These are phyloP conservation scores for Pseudotsuga menziesii DNA, from an alignment of 75 land plant species.

Conservation along the genomic window DNA sequence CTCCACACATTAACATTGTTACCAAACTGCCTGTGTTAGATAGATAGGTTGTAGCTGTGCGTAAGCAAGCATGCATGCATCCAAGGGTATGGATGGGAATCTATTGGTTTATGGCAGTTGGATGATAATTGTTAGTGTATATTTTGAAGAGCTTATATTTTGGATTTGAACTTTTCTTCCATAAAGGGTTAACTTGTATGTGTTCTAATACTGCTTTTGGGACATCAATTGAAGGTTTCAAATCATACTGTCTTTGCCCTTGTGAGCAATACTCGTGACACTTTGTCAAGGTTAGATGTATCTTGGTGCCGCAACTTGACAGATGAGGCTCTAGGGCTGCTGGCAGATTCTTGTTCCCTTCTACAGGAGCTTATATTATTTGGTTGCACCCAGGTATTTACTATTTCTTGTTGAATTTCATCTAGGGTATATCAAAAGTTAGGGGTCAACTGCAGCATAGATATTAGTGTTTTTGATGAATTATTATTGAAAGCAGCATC, in stretches of 20 bases:
- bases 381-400: slow-evolving; percentile 79
- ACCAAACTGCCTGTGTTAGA: not conserved
- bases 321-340: slow-evolving; percentile 65
- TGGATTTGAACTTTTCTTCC: not conserved
- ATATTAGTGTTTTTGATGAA: not conserved
- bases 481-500: not conserved
- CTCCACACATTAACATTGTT: not conserved
- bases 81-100: not conserved
- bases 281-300: slow-evolving; percentile 42
- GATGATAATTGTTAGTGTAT: not conserved
- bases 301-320: slow-evolving; percentile 66
- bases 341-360: slow-evolving; percentile 54
- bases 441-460: not conserved
- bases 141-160: not conserved
- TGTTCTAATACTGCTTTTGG: not conserved
- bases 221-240: too few species aligned
- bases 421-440: not conserved
- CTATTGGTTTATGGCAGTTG: not conserved
- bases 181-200: not conserved
- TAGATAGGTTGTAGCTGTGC: not conserved
- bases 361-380: slow-evolving; percentile 51
- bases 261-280: slow-evolving; percentile 12
- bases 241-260: too few species aligned
- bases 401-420: not conserved
- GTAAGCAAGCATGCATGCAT: not conserved